Evolutionary conservation across 805 yeast species (phyloP), one percentile per base, ranked within the genome.

Genomic region (Wickerhamiella sergipiensis): DNA sequence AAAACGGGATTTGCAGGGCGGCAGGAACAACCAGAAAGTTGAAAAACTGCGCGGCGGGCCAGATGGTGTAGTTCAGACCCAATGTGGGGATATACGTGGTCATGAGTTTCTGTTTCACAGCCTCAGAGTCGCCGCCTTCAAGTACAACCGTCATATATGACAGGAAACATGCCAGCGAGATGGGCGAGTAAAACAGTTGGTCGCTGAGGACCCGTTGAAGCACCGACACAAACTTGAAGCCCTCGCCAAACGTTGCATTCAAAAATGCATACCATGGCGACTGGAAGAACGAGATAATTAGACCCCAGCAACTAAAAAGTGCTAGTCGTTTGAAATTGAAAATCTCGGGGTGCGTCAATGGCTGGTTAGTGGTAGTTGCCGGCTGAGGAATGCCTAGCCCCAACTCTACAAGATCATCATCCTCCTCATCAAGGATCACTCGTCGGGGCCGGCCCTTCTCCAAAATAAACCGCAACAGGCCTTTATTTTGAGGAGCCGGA

Each of bases 261-360:
- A 90, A 72, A 52, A 89, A 77, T 59, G 78, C 75, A 61, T 90
- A 89, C 98, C 98, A 90, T 47, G 81, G 81, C 49, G 84, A 83
- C 66, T 88, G 97, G 46, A 80, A 77, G 61, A 85, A 83, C 0
- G 96, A 83, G 69, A 87, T 76, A 7, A 82, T 61, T 51, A 85
- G 78, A 1, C 97, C 97, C 96, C 97, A 89, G 43, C 77, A 67
- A 71, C 85, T 79, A 62, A 88, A 89, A 7, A 92, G 84, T 0
- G 80, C 73, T 62, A 87, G 76, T 55, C 96, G 74, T 49, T 76
- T 71, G 60, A 83, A 83, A 52, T 78, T 77, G 65, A 83, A 90
- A 33, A 57, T 58, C 49, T 55, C 67, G 38, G 56, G 60, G 22
- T 57, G 59, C 21, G 53, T 45, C 23, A 29, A 43, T 21, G 56